Conservation (phyloP, 2,329 filamentous ascomycete species). For the Talaromyces atroroseus region DNA sequence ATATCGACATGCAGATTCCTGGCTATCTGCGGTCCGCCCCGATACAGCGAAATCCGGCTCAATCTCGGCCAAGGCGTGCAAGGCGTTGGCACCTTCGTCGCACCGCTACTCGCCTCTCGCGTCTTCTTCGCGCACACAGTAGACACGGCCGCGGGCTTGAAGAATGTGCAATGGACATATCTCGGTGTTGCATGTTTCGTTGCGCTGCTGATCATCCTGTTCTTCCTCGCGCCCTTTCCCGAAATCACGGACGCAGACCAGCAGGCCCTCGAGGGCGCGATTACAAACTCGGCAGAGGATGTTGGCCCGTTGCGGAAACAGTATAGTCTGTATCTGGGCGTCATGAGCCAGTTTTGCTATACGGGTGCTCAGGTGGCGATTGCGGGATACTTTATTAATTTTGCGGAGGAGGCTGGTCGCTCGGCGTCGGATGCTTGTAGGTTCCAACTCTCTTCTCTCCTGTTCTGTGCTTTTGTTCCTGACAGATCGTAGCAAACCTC, state of each 20-base stretch:
- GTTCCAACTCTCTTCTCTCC: neutral
- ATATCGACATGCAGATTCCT: constrained; percentile 42
- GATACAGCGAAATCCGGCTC: constrained; percentile 69
- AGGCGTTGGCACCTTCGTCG: constrained; percentile 67
- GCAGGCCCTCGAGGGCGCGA: constrained; percentile 48
- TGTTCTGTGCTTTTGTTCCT: neutral
- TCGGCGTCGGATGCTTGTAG: neutral
- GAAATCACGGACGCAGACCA: constrained; percentile 67
- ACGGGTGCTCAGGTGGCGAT: constrained; percentile 63
- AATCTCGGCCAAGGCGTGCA: constrained; percentile 75
- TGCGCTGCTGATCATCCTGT: constrained; percentile 58
- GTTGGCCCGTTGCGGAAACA: constrained; percentile 61
- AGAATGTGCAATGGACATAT: constrained; percentile 73
- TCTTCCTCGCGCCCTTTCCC: constrained; percentile 62
- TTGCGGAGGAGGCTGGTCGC: neutral
- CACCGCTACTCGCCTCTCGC: constrained; percentile 66
- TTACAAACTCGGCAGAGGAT: constrained; percentile 49
- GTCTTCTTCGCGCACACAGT: constrained; percentile 65
- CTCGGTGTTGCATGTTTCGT: constrained; percentile 73
- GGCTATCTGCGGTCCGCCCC: constrained; percentile 66
- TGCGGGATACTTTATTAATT: constrained; percentile 42
- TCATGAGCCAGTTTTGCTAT: constrained; percentile 73
- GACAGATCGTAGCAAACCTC: constrained; percentile 44
- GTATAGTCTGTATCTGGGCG: constrained; percentile 70
- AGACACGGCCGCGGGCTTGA: constrained; percentile 52